Evolutionary conservation across 1,284 basidiomycete species (phyloP).

Genomic region (Mycena sp.): DNA sequence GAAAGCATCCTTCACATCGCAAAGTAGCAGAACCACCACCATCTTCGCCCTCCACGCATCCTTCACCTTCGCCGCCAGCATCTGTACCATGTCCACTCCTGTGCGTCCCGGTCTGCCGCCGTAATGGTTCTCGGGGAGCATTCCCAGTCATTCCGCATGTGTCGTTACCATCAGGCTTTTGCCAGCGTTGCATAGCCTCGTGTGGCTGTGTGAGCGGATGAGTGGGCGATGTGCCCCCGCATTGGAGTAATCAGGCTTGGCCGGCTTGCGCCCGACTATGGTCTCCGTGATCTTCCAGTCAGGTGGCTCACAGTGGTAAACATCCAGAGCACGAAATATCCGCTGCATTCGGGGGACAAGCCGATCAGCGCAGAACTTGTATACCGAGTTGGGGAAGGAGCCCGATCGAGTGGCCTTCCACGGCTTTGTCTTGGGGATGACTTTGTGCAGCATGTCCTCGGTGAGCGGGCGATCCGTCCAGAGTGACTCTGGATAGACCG

Average conservation of each 20-base stretch:
- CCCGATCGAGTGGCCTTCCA: not conserved
- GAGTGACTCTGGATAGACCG: not conserved
- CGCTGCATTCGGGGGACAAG: not conserved
- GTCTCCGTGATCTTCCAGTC: slow-evolving; percentile 2
- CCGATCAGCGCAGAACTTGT: not conserved
- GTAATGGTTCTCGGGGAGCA: slow-evolving; percentile 38
- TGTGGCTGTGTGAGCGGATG: not conserved
- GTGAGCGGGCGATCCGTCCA: not conserved
- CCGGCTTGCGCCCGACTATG: not conserved
- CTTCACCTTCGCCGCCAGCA: slow-evolving; percentile 32
- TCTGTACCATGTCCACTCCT: slow-evolving; percentile 38
- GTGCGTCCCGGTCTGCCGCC: slow-evolving; percentile 37
- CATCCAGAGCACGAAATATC: not conserved
- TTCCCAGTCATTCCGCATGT: slow-evolving; percentile 25
- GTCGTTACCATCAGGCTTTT: not conserved
- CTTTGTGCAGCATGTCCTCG: not conserved
- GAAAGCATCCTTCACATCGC: slow-evolving; percentile 46
- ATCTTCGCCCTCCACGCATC: slow-evolving; percentile 34
- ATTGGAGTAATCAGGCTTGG: not conserved
- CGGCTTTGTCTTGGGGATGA: not conserved
- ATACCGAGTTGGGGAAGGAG: not conserved
- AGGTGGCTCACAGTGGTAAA: not conserved
- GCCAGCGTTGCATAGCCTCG: not conserved
- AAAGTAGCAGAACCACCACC: slow-evolving; percentile 37
- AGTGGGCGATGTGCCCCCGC: not conserved